phyloP scores from a whole-genome alignment of 306 rosid species.

The Psophocarpus tetragonolobus region DNA sequence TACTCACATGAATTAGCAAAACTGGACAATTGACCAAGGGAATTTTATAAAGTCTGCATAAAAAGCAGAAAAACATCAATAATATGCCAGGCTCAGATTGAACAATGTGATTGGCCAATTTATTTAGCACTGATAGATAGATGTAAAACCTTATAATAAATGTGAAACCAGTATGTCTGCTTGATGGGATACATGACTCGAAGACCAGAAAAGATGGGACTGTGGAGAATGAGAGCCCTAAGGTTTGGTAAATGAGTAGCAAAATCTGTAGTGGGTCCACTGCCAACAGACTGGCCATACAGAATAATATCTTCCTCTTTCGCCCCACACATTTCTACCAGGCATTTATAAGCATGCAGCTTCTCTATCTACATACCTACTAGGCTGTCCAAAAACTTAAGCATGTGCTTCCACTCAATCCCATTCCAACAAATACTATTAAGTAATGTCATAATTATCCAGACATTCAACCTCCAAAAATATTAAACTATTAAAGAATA shows the following conservation, averaged over 20 bases:
- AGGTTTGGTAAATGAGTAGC: conserved; percentile 76
- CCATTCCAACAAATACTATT: background rate
- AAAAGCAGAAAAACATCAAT: conserved; percentile 23
- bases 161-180: conserved; percentile 95
- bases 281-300: conserved; percentile 96
- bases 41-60: conserved; percentile 93
- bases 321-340: conserved; percentile 76
- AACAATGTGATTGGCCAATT: conserved; percentile 6
- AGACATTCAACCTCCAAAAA: background rate
- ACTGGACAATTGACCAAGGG: conserved; percentile 82
- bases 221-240: conserved; percentile 95
- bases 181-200: conserved; percentile 98
- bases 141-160: conserved; percentile 78
- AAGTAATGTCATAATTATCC: conserved; percentile 9
- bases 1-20: conserved; percentile 93
- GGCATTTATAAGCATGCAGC: conserved; percentile 86
- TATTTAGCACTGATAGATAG: background rate
- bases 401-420: conserved; percentile 5
- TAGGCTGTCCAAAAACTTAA: conserved; percentile 61
- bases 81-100: background rate
- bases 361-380: conserved; percentile 93
- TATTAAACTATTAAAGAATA: background rate
- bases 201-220: conserved; percentile 92
- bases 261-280: conserved; percentile 92
- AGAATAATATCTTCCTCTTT: conserved; percentile 93